These are phyloP conservation scores for Eimeria maxima DNA, from an alignment of 169 alveolate species.

Conservation along the genomic window DNA sequence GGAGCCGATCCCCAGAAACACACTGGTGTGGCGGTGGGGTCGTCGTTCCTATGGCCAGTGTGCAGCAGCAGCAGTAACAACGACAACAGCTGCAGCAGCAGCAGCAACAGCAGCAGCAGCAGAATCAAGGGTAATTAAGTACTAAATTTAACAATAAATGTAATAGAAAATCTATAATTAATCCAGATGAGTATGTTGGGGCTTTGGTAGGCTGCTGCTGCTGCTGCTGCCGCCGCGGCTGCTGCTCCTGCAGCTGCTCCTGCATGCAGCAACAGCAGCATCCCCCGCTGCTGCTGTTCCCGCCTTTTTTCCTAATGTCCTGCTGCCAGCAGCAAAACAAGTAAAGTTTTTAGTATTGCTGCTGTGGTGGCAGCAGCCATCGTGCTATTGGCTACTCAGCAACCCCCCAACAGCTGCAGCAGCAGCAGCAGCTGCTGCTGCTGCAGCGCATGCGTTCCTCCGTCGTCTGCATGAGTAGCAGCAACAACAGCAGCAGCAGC, in stretches of 20 bases:
- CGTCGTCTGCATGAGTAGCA: not conserved
- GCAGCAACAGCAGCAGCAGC: not conserved
- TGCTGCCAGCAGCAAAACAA: not conserved
- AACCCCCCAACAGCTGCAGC: not conserved
- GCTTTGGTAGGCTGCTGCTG: not conserved
- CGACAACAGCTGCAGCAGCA: not conserved
- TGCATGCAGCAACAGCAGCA: conserved; percentile 3
- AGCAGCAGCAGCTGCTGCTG: not conserved
- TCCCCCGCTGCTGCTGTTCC: not conserved
- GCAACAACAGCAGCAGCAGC: not conserved
- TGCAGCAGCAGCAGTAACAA: conserved; percentile 9
- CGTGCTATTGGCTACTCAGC: not conserved
- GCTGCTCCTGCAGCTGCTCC: not conserved
- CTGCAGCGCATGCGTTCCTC: conserved; percentile 15
- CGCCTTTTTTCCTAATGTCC: not conserved
- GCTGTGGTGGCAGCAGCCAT: not conserved
- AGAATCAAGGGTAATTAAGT: too few relatives aligned
- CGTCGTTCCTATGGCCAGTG: not conserved
- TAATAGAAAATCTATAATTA: too few relatives aligned
- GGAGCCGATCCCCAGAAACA: not conserved
- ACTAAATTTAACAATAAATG: too few relatives aligned
- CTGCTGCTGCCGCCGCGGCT: conserved; percentile 14
- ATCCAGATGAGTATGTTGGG: not conserved
- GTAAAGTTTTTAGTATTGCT: not conserved
- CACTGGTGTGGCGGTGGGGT: not conserved